These are phyloP conservation scores for Solanum gandarillasii DNA, from an alignment of 257 asterid species.

Conservation along the genomic window DNA sequence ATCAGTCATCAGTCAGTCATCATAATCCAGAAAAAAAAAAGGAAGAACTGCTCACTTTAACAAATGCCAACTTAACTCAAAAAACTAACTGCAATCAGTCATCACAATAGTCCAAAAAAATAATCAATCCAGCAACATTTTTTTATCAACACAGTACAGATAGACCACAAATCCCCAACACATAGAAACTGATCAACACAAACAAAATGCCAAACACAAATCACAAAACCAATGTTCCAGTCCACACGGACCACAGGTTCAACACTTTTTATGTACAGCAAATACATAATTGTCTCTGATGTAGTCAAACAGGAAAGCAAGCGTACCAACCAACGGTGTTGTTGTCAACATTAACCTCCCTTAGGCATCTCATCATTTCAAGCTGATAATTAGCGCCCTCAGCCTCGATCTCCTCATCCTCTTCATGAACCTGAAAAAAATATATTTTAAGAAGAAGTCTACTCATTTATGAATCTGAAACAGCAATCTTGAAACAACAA, in stretches of 20 bases:
- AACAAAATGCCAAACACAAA: background rate
- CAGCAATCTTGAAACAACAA: background rate
- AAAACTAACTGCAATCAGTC: background rate
- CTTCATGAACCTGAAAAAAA: slow-evolving; percentile 65
- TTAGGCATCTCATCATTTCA: slow-evolving; percentile 96
- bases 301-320: background rate
- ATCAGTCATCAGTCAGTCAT: background rate
- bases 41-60: background rate
- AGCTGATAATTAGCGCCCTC: slow-evolving; percentile 98
- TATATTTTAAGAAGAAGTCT: background rate
- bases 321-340: slow-evolving; percentile 93
- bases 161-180: background rate
- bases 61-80: background rate
- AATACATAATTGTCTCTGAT: background rate
- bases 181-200: background rate
- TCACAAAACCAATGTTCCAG: background rate
- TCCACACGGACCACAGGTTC: background rate
- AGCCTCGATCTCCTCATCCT: slow-evolving; percentile 92
- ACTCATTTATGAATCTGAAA: background rate
- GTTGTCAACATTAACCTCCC: slow-evolving; percentile 98
- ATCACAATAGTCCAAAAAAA: background rate
- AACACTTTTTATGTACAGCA: background rate
- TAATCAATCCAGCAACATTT: background rate
- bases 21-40: background rate
- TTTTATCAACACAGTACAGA: background rate